A percentile compares a stretch with the other conserved stretches of the same genome.
phyloP scores from a whole-genome alignment of 2,329 filamentous ascomycete species.

The Ophiostoma ulmi region DNA sequence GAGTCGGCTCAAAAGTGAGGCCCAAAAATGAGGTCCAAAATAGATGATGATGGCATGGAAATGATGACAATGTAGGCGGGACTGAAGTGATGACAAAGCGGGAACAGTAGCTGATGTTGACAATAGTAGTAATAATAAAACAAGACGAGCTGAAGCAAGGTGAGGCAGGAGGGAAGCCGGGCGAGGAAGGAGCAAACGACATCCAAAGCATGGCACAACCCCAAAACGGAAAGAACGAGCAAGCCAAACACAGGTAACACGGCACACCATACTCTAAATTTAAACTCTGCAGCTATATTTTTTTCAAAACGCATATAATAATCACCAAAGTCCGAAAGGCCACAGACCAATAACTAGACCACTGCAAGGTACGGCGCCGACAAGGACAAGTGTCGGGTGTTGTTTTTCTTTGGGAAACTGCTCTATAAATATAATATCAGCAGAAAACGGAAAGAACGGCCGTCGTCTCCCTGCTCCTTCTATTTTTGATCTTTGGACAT shows the following conservation, averaged over 20 bases:
- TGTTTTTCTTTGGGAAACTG: neutral
- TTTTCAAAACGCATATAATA: neutral
- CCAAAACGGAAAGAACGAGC: conserved; percentile 12
- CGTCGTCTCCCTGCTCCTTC: conserved; percentile 1
- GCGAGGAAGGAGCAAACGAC: conserved; percentile 14
- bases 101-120: neutral
- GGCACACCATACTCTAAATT: conserved; percentile 7
- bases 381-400: neutral
- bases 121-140: neutral
- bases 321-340: neutral
- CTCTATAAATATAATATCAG: neutral
- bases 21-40: neutral
- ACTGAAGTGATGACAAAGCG: neutral
- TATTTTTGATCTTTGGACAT: neutral
- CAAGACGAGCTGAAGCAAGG: neutral
- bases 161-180: neutral
- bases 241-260: conserved; percentile 3
- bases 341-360: neutral
- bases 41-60: neutral
- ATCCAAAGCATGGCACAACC: neutral
- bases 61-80: neutral
- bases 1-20: neutral
- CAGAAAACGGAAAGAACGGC: neutral
- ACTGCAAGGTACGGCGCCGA: neutral
- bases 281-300: too few species aligned